A percentile compares a stretch with the other conserved stretches of the same genome.
Conservation (phyloP, 495 filamentous ascomycete species). For the Annulohypoxylon stygium region DNA sequence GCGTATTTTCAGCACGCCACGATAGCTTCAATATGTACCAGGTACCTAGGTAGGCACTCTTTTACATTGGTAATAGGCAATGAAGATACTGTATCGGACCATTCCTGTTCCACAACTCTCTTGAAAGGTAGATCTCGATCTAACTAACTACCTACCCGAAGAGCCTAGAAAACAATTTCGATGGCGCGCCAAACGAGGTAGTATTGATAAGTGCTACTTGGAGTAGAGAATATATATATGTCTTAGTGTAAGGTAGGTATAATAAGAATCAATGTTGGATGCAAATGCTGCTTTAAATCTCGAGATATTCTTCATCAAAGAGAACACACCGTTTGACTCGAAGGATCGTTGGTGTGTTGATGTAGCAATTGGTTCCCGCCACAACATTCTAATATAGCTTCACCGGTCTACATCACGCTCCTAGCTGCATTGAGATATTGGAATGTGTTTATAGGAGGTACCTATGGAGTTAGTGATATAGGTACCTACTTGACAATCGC, state of each 20-base stretch:
- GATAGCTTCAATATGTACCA: too few relatives aligned
- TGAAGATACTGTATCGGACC: too few relatives aligned
- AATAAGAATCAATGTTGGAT: background rate
- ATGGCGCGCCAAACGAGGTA: background rate
- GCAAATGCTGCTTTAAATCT: background rate
- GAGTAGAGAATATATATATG: background rate
- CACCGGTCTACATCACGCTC: background rate
- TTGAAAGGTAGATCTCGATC: too few relatives aligned
- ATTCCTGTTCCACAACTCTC: too few relatives aligned
- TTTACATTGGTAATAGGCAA: too few relatives aligned
- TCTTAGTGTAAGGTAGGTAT: background rate
- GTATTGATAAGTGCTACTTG: background rate
- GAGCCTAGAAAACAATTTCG: too few relatives aligned
- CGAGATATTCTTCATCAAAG: background rate
- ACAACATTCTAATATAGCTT: background rate
- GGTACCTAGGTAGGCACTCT: too few relatives aligned
- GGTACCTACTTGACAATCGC: background rate
- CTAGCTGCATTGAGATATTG: background rate
- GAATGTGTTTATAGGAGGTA: background rate
- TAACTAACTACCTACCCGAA: too few relatives aligned
- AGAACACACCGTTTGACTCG: background rate
- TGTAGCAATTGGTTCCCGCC: conserved; percentile 2
- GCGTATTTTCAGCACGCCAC: too few relatives aligned
- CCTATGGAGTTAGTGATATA: background rate
- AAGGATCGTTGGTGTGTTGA: background rate